Conservation (phyloP, 2,329 filamentous ascomycete species). For the Trichoderma sp. region DNA sequence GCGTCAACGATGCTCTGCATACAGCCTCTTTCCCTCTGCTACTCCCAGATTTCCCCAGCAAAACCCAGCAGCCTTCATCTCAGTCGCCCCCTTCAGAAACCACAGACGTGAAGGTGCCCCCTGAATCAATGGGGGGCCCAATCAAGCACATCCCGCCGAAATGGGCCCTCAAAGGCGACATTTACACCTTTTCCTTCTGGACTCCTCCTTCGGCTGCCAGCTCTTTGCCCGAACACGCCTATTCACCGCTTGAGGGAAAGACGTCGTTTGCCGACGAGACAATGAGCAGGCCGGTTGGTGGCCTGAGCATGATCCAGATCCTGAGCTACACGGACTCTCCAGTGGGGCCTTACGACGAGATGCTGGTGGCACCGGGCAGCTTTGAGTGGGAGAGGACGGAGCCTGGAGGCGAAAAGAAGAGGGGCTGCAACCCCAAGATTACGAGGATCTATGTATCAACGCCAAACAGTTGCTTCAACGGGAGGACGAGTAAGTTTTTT, state of each 20-base stretch:
- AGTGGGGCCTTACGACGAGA: constrained; percentile 54
- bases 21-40: neutral
- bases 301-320: constrained; percentile 49
- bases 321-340: constrained; percentile 51
- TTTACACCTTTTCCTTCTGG: constrained; percentile 46
- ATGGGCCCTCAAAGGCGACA: constrained; percentile 46
- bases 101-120: neutral
- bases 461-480: constrained; percentile 52
- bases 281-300: constrained; percentile 40
- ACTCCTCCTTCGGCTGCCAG: constrained; percentile 31
- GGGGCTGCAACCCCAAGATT: constrained; percentile 40
- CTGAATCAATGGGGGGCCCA: constrained; percentile 13
- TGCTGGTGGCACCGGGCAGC: constrained; percentile 47
- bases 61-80: neutral
- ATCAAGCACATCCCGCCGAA: constrained; percentile 34
- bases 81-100: neutral
- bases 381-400: constrained; percentile 43
- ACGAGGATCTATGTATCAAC: constrained; percentile 57
- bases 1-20: neutral
- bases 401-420: constrained; percentile 34
- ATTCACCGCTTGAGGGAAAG: constrained; percentile 46
- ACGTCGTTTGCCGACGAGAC: constrained; percentile 38
- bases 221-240: constrained; percentile 39
- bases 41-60: neutral
- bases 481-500: constrained; percentile 43